Evolutionary conservation across 23 red algal species (phyloP).

Genomic region (Gracilaria domingensis): DNA sequence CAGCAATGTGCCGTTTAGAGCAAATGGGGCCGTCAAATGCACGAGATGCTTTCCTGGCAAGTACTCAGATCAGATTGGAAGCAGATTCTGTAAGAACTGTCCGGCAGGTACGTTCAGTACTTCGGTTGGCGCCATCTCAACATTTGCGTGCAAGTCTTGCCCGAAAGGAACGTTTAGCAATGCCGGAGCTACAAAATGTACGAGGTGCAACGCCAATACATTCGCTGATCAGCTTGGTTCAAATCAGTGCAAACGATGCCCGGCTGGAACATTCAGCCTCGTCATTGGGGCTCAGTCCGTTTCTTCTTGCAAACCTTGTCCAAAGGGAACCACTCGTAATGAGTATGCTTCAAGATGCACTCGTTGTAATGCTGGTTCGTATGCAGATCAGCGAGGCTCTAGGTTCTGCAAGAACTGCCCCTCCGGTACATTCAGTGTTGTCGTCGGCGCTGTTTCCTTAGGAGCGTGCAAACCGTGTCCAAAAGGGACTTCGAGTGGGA

Average conservation of each 20-base stretch:
- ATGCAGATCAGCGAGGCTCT: conserved; percentile 19
- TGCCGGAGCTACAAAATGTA: conserved; percentile 25
- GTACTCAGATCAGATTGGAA: conserved; percentile 42
- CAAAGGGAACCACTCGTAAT: conserved; percentile 33
- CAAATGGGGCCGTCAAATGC: conserved; percentile 16
- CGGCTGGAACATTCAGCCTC: conserved; percentile 59
- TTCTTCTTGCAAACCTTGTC: conserved; percentile 39
- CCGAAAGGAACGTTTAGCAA: conserved; percentile 36
- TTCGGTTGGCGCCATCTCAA: conserved; percentile 1
- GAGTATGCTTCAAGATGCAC: conserved; percentile 22
- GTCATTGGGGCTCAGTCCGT: conserved; percentile 2
- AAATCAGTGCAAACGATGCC: conserved; percentile 38
- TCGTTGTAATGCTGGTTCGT: conserved; percentile 20
- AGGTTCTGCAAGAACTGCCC: conserved; percentile 45
- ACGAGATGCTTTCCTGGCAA: conserved; percentile 20
- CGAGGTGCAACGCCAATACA: conserved; percentile 29
- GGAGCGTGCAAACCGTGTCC: conserved; percentile 33
- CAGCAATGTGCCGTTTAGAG: conserved; percentile 24
- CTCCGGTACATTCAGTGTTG: conserved; percentile 52
- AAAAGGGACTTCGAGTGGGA: conserved; percentile 6
- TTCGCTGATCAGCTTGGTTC: conserved; percentile 38
- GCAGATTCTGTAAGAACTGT: conserved; percentile 33
- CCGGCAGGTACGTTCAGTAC: conserved; percentile 53
- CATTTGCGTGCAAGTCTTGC: conserved; percentile 35
- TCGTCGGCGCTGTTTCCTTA: conserved; percentile 19